Percentiles rank a stretch among this genome's conserved stretches.
Evolutionary conservation across 1,284 basidiomycete species (phyloP).

Genomic region (Tilletia setariae): DNA sequence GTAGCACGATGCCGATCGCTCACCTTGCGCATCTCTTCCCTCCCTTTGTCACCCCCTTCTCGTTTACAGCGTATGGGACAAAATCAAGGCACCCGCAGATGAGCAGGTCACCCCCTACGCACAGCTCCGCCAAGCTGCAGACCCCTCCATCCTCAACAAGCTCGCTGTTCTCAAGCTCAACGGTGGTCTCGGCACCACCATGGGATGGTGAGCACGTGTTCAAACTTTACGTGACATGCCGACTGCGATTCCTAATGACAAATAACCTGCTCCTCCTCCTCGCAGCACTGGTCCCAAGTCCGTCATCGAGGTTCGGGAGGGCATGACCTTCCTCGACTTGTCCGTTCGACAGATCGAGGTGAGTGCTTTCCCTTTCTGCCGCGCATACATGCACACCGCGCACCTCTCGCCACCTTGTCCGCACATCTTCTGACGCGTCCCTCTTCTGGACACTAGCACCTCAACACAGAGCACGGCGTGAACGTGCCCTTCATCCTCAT

Average conservation of each 20-base stretch:
- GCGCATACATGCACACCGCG: background rate
- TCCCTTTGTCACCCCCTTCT: background rate
- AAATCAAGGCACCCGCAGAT: slow-evolving; percentile 86
- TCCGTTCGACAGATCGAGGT: slow-evolving; percentile 93
- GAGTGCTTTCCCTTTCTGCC: slow-evolving; percentile 24
- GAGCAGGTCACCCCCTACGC: slow-evolving; percentile 90
- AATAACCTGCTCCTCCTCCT: background rate
- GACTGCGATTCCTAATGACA: too few relatives aligned
- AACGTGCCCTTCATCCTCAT: slow-evolving; percentile 97
- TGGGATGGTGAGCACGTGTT: slow-evolving; percentile 62
- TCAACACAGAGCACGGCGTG: slow-evolving; percentile 64
- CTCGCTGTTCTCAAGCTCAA: slow-evolving; percentile 99
- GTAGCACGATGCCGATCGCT: background rate
- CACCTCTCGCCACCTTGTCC: background rate
- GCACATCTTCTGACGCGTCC: background rate
- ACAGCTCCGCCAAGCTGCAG: slow-evolving; percentile 59
- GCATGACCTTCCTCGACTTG: slow-evolving; percentile 98
- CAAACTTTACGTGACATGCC: background rate
- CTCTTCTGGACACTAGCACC: slow-evolving; percentile 56
- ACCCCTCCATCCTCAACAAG: slow-evolving; percentile 54
- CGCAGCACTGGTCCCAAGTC: slow-evolving; percentile 64
- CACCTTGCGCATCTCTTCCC: background rate
- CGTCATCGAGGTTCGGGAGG: slow-evolving; percentile 63
- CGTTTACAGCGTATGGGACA: slow-evolving; percentile 84
- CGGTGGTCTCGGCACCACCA: slow-evolving; percentile 95